Conservation (phyloP, 257 asterid species). For the Schizonepeta tenuifolia region DNA sequence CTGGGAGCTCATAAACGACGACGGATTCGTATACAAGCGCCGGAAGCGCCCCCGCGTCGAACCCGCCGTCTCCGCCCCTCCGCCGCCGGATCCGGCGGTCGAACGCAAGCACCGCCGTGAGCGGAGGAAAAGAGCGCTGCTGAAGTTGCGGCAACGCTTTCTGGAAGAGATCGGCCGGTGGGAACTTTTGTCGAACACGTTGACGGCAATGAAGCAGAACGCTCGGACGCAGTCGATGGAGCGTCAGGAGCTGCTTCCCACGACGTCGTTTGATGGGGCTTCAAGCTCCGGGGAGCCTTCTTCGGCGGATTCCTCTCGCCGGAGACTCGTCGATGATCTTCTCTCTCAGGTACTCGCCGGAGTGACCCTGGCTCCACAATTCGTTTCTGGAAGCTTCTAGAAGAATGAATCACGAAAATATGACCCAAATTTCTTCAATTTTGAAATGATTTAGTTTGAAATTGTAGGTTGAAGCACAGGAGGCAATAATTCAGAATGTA, state of each 20-base stretch:
- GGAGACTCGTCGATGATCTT: conserved; percentile 58
- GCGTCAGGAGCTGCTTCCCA: conserved; percentile 36
- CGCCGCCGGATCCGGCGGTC: conserved; percentile 60
- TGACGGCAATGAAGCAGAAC: conserved; percentile 51
- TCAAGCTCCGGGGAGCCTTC: conserved; percentile 32
- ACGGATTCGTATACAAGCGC: conserved; percentile 72
- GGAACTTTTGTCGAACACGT: conserved; percentile 75
- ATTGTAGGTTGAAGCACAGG: conserved; percentile 70
- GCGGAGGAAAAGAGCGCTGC: conserved; percentile 58
- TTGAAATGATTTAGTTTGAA: conserved; percentile 18
- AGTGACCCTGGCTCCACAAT: conserved; percentile 21
- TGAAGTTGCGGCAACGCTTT: conserved; percentile 59
- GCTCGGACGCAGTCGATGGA: conserved; percentile 33
- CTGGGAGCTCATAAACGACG: conserved; percentile 68
- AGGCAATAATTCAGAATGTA: conserved; percentile 47
- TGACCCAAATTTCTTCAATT: not conserved
- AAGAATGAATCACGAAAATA: not conserved
- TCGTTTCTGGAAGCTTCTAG: conserved; percentile 3
- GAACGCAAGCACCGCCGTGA: conserved; percentile 58
- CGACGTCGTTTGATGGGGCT: conserved; percentile 41
- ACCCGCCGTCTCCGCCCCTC: conserved; percentile 39
- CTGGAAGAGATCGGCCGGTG: conserved; percentile 61
- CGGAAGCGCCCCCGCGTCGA: conserved; percentile 54
- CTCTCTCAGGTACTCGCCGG: conserved; percentile 55
- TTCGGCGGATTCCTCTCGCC: conserved; percentile 38